A percentile compares a stretch with the other conserved stretches of the same genome.
Evolutionary conservation across 2,329 filamentous ascomycete genomes (phyloP).

Genomic region (Hymenoscyphus fraxineus): DNA sequence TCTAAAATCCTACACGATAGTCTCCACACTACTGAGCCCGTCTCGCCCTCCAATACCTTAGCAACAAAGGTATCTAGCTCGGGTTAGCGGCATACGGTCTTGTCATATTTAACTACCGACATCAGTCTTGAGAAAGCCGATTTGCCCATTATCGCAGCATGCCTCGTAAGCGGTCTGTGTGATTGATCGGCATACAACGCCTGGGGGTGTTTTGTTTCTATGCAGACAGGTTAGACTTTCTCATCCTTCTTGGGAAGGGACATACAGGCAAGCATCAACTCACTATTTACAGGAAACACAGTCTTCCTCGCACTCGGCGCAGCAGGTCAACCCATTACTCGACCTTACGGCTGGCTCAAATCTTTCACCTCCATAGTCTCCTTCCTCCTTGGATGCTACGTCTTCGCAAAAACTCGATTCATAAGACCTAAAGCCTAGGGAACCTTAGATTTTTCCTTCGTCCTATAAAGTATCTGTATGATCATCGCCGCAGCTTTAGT

Average conservation of each 20-base stretch:
- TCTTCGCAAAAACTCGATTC: conserved; percentile 39
- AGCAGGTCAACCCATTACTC: conserved; percentile 46
- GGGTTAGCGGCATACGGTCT: conserved; percentile 11
- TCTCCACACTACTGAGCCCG: conserved; percentile 8
- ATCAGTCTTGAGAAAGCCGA: conserved; percentile 34
- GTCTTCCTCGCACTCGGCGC: conserved; percentile 60
- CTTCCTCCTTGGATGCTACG: conserved; percentile 52
- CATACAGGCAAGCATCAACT: not conserved
- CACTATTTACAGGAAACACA: conserved; percentile 48
- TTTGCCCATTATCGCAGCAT: conserved; percentile 40
- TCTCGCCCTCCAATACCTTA: conserved; percentile 14
- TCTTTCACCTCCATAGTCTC: conserved; percentile 50
- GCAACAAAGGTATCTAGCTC: conserved; percentile 12
- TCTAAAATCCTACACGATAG: not conserved
- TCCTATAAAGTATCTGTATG: conserved; percentile 49
- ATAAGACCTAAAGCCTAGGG: conserved; percentile 39
- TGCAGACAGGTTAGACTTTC: conserved; percentile 46
- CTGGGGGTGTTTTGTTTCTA: conserved; percentile 47
- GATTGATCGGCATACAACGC: conserved; percentile 46
- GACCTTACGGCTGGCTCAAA: conserved; percentile 51
- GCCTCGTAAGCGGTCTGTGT: conserved; percentile 44
- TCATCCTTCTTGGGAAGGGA: not conserved
- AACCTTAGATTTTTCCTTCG: conserved; percentile 47
- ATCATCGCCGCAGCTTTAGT: conserved; percentile 50
- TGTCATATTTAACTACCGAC: conserved; percentile 28